Evolutionary conservation across 1,284 basidiomycete genomes (phyloP).

Genomic region (Ceratobasidium sp.): DNA sequence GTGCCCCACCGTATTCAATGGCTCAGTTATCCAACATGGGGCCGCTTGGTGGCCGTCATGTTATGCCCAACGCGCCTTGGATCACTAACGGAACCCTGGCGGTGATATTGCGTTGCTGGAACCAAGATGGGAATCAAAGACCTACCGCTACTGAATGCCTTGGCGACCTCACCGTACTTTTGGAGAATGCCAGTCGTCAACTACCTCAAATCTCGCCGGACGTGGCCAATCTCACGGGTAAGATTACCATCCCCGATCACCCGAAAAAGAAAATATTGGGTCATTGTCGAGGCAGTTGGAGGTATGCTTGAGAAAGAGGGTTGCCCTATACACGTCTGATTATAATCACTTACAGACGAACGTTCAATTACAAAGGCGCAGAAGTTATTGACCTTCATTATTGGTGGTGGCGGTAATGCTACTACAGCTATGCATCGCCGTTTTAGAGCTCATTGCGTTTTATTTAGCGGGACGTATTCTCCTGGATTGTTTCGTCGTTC

Average conservation of each 20-base stretch:
- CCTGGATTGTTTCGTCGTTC: background rate
- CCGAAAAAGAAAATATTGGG: slow-evolving; percentile 25
- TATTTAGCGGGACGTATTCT: background rate
- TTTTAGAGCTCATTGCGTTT: background rate
- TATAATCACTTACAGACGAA: background rate
- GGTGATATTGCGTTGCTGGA: slow-evolving; percentile 17
- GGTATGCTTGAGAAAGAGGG: background rate
- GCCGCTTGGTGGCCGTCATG: background rate
- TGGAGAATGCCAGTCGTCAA: background rate
- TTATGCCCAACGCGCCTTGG: slow-evolving; percentile 24
- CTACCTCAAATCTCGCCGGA: background rate
- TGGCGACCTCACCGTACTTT: background rate
- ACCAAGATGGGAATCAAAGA: background rate
- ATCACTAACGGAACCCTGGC: slow-evolving; percentile 5
- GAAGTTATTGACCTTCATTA: background rate
- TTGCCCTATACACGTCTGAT: background rate
- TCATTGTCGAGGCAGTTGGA: slow-evolving; percentile 9
- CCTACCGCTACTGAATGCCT: background rate
- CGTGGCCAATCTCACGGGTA: background rate
- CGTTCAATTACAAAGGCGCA: slow-evolving; percentile 1
- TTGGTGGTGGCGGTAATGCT: slow-evolving; percentile 10
- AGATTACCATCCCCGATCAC: background rate
- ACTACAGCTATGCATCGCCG: background rate
- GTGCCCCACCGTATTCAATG: background rate
- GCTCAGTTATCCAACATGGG: slow-evolving; percentile 2